A percentile compares a stretch with the other conserved stretches of the same genome.
Evolutionary conservation across 1,284 basidiomycete species (phyloP).

Genomic region (Cutaneotrichosporon dermatis): DNA sequence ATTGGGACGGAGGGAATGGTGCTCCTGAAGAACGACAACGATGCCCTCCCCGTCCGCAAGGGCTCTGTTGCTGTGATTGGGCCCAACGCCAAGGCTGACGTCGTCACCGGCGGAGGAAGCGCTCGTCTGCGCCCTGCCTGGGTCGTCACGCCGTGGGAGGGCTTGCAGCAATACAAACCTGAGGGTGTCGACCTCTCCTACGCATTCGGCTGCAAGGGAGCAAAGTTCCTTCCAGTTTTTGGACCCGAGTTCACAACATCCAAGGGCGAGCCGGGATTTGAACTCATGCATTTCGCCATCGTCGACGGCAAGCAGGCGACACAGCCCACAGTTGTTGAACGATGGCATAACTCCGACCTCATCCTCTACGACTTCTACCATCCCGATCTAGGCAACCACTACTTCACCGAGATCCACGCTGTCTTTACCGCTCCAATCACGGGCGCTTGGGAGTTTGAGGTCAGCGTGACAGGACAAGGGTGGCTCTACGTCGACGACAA

Average conservation of each 20-base stretch:
- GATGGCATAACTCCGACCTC: constrained; percentile 14
- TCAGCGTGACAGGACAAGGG: constrained; percentile 27
- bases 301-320: constrained; percentile 12
- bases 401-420: constrained; percentile 23
- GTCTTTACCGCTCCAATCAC: constrained; percentile 23
- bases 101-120: constrained; percentile 57
- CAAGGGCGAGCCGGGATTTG: constrained; percentile 27
- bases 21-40: constrained; percentile 49
- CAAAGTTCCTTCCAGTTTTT: constrained; percentile 25
- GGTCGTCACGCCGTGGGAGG: constrained; percentile 55
- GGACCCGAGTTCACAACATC: constrained; percentile 22
- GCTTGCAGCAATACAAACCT: constrained; percentile 52
- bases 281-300: constrained; percentile 24
- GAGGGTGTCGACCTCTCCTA: constrained; percentile 48
- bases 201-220: constrained; percentile 35
- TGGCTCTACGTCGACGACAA: constrained; percentile 60
- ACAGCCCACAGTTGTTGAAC: constrained; percentile 5
- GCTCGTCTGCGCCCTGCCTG: constrained; percentile 54
- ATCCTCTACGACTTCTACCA: constrained; percentile 29
- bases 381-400: constrained; percentile 18
- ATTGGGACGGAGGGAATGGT: constrained; percentile 57
- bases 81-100: constrained; percentile 56
- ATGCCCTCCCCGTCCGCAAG: constrained; percentile 27
- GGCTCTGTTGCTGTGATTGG: constrained; percentile 56
- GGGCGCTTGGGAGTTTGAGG: constrained; percentile 33